Percentiles rank a stretch among this genome's conserved stretches.
Evolutionary conservation across 1,284 basidiomycete species (phyloP).

Genomic region (Amylostereum chailletii): DNA sequence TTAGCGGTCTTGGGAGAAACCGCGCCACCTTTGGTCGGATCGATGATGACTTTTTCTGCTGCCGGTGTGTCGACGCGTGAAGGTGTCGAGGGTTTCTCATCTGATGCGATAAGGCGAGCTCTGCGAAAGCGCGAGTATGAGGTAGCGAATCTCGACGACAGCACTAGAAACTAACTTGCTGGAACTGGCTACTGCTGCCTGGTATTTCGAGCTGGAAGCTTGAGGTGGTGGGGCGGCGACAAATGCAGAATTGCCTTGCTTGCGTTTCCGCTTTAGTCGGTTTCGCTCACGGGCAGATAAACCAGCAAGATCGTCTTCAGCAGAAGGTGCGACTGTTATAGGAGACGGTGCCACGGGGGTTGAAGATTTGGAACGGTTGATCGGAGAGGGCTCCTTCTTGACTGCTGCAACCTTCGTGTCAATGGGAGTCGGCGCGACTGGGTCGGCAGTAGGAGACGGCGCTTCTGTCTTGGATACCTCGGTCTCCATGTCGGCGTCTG

Average conservation of each 20-base stretch:
- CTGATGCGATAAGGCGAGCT: conserved; percentile 56
- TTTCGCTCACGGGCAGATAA: conserved; percentile 86
- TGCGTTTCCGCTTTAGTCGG: conserved; percentile 85
- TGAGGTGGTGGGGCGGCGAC: conserved; percentile 63
- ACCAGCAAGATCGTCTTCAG: conserved; percentile 36
- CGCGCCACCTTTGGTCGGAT: conserved; percentile 74
- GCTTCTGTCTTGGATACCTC: conserved; percentile 31
- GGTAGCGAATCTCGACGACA: background rate
- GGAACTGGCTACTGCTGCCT: conserved; percentile 40
- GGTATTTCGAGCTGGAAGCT: conserved; percentile 45
- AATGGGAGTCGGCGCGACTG: conserved; percentile 16
- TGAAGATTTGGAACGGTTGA: conserved; percentile 32
- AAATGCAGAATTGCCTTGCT: conserved; percentile 73
- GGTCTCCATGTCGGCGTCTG: conserved; percentile 25
- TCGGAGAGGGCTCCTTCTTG: conserved; percentile 21
- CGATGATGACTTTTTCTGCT: conserved; percentile 62
- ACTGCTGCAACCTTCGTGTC: conserved; percentile 12
- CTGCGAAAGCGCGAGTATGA: conserved; percentile 28
- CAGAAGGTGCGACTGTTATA: conserved; percentile 28
- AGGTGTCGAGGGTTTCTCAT: conserved; percentile 33
- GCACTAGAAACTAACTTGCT: conserved; percentile 42
- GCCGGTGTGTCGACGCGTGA: conserved; percentile 50
- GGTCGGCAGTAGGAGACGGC: background rate
- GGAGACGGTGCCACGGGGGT: conserved; percentile 53
- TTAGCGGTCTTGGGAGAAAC: conserved; percentile 68